Percentiles rank a stretch among this genome's conserved stretches.
These are phyloP conservation scores for Termitomyces sp. DNA, from an alignment of 768 basidiomycete genomes.

Conservation along the genomic window DNA sequence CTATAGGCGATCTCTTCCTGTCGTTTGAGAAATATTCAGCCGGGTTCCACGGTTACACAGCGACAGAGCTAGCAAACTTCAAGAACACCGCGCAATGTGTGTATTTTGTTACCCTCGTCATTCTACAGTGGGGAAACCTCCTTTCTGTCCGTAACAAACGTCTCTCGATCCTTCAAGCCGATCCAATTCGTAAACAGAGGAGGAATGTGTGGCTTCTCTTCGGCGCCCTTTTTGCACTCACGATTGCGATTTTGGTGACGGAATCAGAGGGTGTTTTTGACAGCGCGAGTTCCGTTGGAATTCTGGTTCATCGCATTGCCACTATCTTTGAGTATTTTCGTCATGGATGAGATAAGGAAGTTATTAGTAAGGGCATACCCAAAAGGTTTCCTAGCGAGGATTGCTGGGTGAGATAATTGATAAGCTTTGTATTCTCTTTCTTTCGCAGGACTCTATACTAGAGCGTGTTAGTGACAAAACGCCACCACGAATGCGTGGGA, in stretches of 20 bases:
- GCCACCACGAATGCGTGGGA: constrained; percentile 5
- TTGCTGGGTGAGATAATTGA: no score
- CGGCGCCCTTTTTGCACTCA: constrained; percentile 17
- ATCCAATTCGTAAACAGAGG: constrained; percentile 14
- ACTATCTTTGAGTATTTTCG: constrained; percentile 35
- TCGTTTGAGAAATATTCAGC: background rate
- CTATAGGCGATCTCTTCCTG: background rate
- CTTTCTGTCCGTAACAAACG: constrained; percentile 5
- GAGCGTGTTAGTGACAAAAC: no score
- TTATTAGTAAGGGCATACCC: constrained; percentile 24
- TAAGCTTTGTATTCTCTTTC: no score
- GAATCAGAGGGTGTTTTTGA: constrained; percentile 35
- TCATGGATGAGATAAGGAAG: constrained; percentile 39
- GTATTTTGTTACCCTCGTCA: background rate
- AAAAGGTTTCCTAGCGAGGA: constrained; percentile 12
- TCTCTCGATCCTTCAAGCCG: constrained; percentile 27
- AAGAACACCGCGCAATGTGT: background rate
- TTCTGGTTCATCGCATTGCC: constrained; percentile 44
- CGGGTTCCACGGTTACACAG: no score
- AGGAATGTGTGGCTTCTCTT: constrained; percentile 27
- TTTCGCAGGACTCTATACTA: no score
- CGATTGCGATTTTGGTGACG: constrained; percentile 35
- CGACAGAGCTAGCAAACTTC: no score
- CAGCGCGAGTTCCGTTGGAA: constrained; percentile 36
- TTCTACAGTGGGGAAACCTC: background rate